Base-by-base conservation (phyloP, 805 yeast species). In the Pichia nanzhaoensis region DNA sequence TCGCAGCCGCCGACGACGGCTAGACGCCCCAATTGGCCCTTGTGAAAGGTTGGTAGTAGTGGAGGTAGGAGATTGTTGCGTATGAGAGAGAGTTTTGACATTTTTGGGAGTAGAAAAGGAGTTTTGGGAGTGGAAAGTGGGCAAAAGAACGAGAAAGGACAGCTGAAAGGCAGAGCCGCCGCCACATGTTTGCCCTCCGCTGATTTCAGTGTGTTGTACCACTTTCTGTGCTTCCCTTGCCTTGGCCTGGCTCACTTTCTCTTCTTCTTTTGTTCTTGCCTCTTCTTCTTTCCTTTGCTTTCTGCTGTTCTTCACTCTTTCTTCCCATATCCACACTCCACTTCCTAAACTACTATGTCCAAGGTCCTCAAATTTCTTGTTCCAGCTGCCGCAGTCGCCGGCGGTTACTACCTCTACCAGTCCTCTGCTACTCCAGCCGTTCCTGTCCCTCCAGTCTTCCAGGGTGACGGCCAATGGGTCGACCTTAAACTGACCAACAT, bases 1-100 rank as follows among this genome's bases (percentile, higher is more conserved):
- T 85, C 90, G 61, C 93, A 82, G 1, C 99, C 99, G 19, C 99
- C 99, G 50, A 91, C 75, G 1, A 91, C 86, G 10, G 82, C 87
- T 2, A 91, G 70, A 47, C 87, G 73, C 5, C 98, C 98, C 61
- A 78, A 73, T 61, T 91, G 98, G 19, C 99, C 99, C 62, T 91
- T 91, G 66, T 91, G 83, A 60, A 84, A 84, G 14, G 59, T 56
- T 5, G 85, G 78, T 2, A 73, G 65, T 30, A 90, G 65, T 2
- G 96, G 97, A 34, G 95, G 96, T 9, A 91, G 71, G 31, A 88
- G 60, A 33, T 67, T 67, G 44, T 70, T 39, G 18, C 41, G 28
- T 4, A 39, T 39, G 16, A 38, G n/a, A 17, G 28, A 32, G n/a
- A 38, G 34, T 19, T 28, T 39, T 13, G 41, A 30, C 34, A 39